Base-by-base conservation (phyloP, 371 early-diverging fungal genomes). In the Cokeromyces recurvatus region DNA sequence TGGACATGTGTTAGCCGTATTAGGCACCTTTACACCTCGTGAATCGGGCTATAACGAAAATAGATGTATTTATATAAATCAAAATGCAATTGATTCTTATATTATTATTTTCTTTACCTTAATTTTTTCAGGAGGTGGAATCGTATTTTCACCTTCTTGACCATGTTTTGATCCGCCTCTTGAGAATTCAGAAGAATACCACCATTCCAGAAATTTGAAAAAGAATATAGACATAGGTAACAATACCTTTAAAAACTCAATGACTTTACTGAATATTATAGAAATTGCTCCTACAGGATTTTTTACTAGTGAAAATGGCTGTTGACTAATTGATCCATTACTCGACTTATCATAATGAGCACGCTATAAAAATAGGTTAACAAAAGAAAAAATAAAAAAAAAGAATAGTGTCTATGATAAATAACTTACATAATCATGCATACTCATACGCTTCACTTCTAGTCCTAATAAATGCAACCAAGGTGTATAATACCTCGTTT, bases 201-300 rank as follows among this genome's bases (percentile, higher is more conserved):
- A 94, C 95, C 96, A 94, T 66, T 94, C 95, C 55, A 93, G 58
- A 53, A 95, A 95, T 51, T 87, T 89, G 77, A 86, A 92, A 52
- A 92, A 85, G 72, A 94, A 92, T 34, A 95, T 87, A 0, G 90
- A 84, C 79, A 91, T 79, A 22, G 94, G 95, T 44, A 95, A 60
- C 7, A 86, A 53, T 3, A 83, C 77, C 51, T 89, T 86, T 29
- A 92, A 74, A 46, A 82, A 71, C 36, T 88, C 86, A 27, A 91
- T 67, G 0, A 80, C 77, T 43, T 78, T 74, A 10, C 72, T 48
- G n/a, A 84, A 57, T 1, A 78, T 48, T 11, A 55, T 52, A 1
- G 64, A 42, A 22, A 58, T 15, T 12, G 53, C 39, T 1, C 49
- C 32, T 1, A 68, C 22, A 15, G 68, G 68, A 11, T 46, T 57